These are phyloP conservation scores for Exophiala bonariae DNA, from an alignment of 2,329 filamentous ascomycete genomes.

Conservation along the genomic window DNA sequence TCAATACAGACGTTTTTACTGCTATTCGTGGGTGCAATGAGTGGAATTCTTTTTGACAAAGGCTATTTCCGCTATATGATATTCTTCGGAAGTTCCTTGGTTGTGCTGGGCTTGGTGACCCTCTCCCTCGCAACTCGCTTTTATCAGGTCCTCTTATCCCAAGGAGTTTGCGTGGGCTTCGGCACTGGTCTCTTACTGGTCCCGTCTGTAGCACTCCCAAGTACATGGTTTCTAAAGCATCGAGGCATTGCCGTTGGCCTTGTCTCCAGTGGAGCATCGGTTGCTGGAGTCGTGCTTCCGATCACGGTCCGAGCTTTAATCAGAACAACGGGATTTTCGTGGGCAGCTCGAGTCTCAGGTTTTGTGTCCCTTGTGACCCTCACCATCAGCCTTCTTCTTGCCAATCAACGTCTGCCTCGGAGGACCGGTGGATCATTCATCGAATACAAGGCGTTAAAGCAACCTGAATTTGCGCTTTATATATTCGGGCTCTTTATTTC, in stretches of 20 bases:
- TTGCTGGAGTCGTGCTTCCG: constrained; percentile 15
- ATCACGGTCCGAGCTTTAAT: constrained; percentile 49
- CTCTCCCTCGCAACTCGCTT: constrained; percentile 43
- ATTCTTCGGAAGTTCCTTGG: constrained; percentile 26
- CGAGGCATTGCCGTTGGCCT: constrained; percentile 21
- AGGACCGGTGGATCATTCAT: not conserved
- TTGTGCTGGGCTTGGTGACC: constrained; percentile 39
- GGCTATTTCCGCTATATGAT: constrained; percentile 38
- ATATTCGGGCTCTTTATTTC: constrained; percentile 1
- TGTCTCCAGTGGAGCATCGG: constrained; percentile 17
- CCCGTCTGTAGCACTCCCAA: constrained; percentile 46
- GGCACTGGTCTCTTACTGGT: constrained; percentile 48
- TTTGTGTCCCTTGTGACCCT: constrained; percentile 9
- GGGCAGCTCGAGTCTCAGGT: constrained; percentile 40
- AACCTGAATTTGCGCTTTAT: constrained; percentile 4
- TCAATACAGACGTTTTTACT: constrained; percentile 49
- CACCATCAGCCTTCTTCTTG: not conserved
- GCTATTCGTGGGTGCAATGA: constrained; percentile 42
- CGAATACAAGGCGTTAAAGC: not conserved
- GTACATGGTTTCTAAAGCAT: constrained; percentile 53
- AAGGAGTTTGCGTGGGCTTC: constrained; percentile 56
- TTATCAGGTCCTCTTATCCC: constrained; percentile 56
- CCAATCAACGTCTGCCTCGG: not conserved
- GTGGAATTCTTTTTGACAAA: constrained; percentile 43
- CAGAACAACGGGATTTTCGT: constrained; percentile 54